Conservation (phyloP, 305 asterid species). For the Ilex paraguariensis region DNA sequence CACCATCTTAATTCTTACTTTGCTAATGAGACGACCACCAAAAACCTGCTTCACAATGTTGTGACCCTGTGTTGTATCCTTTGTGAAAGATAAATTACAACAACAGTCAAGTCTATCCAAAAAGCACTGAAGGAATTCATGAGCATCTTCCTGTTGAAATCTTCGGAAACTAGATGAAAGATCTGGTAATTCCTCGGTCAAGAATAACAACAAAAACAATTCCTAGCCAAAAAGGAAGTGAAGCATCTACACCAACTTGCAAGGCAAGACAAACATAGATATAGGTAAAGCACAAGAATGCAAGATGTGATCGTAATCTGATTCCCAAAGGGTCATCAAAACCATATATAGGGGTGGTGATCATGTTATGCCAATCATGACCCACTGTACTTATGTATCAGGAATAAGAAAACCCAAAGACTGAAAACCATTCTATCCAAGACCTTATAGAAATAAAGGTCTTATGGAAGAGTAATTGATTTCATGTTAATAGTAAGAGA, state of each 20-base stretch:
- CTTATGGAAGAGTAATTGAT: neutral
- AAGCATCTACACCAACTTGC: neutral
- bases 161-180: slow-evolving; percentile 64
- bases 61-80: slow-evolving; percentile 18
- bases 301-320: neutral
- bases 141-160: slow-evolving; percentile 93
- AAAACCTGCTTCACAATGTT: slow-evolving; percentile 69
- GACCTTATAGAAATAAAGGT: neutral
- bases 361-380: neutral
- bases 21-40: slow-evolving; percentile 89
- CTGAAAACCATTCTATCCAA: neutral
- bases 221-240: neutral
- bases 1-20: slow-evolving; percentile 30
- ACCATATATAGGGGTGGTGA: neutral
- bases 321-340: neutral
- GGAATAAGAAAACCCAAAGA: neutral
- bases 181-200: slow-evolving; percentile 52
- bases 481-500: neutral
- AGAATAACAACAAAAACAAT: slow-evolving; percentile 24
- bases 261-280: too few relatives aligned
- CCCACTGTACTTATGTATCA: neutral
- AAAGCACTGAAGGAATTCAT: slow-evolving; percentile 88
- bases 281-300: slow-evolving; percentile 3
- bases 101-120: slow-evolving; percentile 72
- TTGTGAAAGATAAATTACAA: slow-evolving; percentile 18